These are phyloP conservation scores for Yarrowia porcina DNA, from an alignment of 805 yeast species.

Conservation along the genomic window DNA sequence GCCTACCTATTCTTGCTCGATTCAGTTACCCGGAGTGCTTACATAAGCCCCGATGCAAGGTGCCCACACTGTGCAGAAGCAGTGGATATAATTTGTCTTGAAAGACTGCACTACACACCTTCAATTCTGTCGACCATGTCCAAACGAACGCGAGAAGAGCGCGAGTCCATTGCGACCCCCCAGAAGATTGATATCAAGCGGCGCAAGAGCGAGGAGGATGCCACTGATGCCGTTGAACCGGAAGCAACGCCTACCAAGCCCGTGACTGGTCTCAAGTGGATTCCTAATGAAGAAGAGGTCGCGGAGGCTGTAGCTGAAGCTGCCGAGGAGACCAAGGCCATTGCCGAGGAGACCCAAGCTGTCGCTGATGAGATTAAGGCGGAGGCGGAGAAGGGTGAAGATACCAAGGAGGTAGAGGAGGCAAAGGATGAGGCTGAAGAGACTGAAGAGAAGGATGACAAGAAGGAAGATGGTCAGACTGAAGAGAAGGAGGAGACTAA, in stretches of 20 bases:
- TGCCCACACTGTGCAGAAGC: background rate
- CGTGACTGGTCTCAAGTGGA: constrained; percentile 8
- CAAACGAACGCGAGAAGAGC: constrained; percentile 27
- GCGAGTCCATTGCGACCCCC: constrained; percentile 18
- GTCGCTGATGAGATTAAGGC: background rate
- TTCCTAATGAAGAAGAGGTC: constrained; percentile 23
- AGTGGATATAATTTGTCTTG: background rate
- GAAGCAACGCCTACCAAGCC: constrained; percentile 13
- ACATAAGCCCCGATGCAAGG: background rate
- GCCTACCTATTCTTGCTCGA: background rate
- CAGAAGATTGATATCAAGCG: background rate
- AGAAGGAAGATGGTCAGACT: background rate
- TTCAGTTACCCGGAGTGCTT: constrained; percentile 17
- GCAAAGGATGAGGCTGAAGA: constrained; percentile 4
- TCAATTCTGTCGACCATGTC: background rate
- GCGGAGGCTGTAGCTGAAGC: constrained; percentile 1
- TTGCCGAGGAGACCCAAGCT: background rate
- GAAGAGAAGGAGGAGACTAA: constrained; percentile 6
- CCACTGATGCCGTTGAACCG: background rate
- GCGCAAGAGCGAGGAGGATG: constrained; percentile 11
- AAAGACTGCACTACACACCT: background rate
- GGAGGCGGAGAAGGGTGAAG: background rate
- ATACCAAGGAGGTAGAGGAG: background rate
- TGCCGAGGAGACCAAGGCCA: constrained; percentile 6
- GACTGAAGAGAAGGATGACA: background rate